phyloP scores from a whole-genome alignment of 495 filamentous ascomycete genomes.

The Hypoxylon lienhwacheense region DNA sequence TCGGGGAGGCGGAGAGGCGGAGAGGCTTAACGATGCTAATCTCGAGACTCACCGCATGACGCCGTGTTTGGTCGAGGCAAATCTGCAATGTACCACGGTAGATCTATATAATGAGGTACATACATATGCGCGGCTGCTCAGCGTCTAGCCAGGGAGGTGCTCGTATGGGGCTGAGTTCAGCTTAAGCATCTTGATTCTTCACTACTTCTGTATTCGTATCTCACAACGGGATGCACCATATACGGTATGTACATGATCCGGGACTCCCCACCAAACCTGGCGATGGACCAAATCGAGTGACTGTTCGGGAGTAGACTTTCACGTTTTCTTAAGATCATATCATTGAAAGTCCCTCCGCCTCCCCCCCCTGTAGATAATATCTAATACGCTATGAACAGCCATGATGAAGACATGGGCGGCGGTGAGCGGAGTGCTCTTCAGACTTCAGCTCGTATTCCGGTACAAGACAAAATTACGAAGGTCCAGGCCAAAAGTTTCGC shows the following conservation, averaged over 20 bases:
- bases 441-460: constrained; percentile 5
- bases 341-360: neutral
- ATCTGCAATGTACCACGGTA: constrained; percentile 9
- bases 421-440: constrained; percentile 14
- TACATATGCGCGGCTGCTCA: constrained; percentile 1
- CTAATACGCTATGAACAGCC: constrained; percentile 18
- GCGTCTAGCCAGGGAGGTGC: neutral
- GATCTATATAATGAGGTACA: no score
- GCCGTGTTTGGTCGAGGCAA: constrained; percentile 1
- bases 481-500: no score
- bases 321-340: constrained; percentile 7
- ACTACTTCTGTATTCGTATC: no score
- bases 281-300: constrained; percentile 24
- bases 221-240: no score
- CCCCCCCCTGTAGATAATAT: constrained; percentile 11
- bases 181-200: neutral
- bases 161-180: constrained; percentile 8
- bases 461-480: constrained; percentile 1
- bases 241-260: no score
- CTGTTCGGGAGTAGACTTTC: constrained; percentile 15
- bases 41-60: constrained; percentile 26
- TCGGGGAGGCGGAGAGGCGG: constrained; percentile 5
- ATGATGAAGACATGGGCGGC: constrained; percentile 10
- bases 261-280: constrained; percentile 9
- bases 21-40: neutral